These are phyloP conservation scores for Ustulina deusta DNA, from an alignment of 2,329 filamentous ascomycete species.

Conservation along the genomic window DNA sequence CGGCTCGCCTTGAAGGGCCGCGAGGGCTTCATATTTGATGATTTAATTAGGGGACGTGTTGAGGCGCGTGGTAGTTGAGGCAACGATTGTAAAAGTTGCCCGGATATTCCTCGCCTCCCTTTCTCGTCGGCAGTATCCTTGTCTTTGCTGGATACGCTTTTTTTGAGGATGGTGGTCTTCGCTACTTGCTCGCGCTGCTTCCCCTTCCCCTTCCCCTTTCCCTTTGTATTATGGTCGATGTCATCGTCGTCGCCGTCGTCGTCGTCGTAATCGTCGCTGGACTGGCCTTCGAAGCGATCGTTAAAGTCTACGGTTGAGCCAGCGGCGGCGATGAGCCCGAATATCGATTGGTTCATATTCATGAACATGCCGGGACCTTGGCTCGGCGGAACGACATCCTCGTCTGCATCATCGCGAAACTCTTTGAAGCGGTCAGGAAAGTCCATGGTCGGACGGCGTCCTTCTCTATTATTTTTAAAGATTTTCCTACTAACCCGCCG, in stretches of 20 bases:
- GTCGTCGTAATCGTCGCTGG: conserved; percentile 73
- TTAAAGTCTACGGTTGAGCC: conserved; percentile 86
- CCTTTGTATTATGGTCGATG: conserved; percentile 32
- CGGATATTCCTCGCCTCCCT: conserved; percentile 72
- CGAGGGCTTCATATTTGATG: conserved; percentile 56
- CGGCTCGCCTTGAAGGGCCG: conserved; percentile 52
- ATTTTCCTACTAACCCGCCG: conserved; percentile 58
- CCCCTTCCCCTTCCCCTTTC: conserved; percentile 36
- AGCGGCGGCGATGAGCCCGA: conserved; percentile 90
- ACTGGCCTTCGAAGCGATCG: conserved; percentile 80
- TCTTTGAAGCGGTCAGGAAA: conserved; percentile 67
- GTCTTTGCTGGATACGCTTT: conserved; percentile 53
- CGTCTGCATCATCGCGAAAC: conserved; percentile 61
- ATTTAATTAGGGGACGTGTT: conserved; percentile 56
- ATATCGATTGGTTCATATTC: conserved; percentile 94
- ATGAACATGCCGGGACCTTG: conserved; percentile 65
- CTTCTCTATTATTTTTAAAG: conserved; percentile 58
- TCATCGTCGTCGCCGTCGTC: conserved; percentile 62
- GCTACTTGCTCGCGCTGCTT: conserved; percentile 48
- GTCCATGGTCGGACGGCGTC: conserved; percentile 58
- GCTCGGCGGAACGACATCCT: conserved; percentile 59
- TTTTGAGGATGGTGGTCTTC: conserved; percentile 51
- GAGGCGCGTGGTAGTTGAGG: conserved; percentile 66
- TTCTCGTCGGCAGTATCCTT: conserved; percentile 53
- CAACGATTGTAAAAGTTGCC: conserved; percentile 74